Evolutionary conservation across 352 stramenopile species (phyloP), one percentile per base, ranked within the genome.

Genomic region (Phytophthora agathidicida): DNA sequence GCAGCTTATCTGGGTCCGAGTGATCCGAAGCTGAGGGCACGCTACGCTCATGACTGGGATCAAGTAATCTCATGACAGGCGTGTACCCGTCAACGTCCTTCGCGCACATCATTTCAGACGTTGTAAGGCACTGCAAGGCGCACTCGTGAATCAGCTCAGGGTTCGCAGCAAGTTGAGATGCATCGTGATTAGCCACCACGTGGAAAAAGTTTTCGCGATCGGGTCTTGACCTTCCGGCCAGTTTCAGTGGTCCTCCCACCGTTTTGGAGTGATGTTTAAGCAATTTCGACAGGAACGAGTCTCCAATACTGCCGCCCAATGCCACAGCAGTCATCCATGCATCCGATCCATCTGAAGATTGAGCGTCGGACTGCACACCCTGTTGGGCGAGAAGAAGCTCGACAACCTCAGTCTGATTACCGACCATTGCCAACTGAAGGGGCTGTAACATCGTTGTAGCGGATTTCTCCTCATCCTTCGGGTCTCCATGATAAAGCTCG

Each of bases 201-300:
- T 93, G 83, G 38, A 93, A 89, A 37, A 90, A 79, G 26, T 90
- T 91, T 28, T 82, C 62, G 11, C 39, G 46, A 3, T 51, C 13
- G 14, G 55, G 13, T 11, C 42, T 54, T 41, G 58, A 59, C 63
- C 70, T 24, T 19, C 41, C 36, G 16, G 37, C 43, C 9, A 88
- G 47, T 8, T 71, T 56, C 16, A 89, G 31, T 14, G 62, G 60
- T 16, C 71, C 73, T 28, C 60, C 68, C 5, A 68, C 36, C 14
- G 52, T 62, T 49, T 73, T 77, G 2, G 26, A 11, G 31, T 87
- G 73, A 28, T 80, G 52, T 23, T 81, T 65, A 16, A 93, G 56
- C 30, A 93, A 37, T 7, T 68, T 67, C 9, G 78, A 54, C 7
- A 93, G 41, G 43, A 77, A 91, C 19, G 53, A 60, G 19, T 88